A percentile compares a stretch with the other conserved stretches of the same genome.
These are phyloP conservation scores for Aspergillus panamensis DNA, from an alignment of 495 filamentous ascomycete genomes.

Conservation along the genomic window DNA sequence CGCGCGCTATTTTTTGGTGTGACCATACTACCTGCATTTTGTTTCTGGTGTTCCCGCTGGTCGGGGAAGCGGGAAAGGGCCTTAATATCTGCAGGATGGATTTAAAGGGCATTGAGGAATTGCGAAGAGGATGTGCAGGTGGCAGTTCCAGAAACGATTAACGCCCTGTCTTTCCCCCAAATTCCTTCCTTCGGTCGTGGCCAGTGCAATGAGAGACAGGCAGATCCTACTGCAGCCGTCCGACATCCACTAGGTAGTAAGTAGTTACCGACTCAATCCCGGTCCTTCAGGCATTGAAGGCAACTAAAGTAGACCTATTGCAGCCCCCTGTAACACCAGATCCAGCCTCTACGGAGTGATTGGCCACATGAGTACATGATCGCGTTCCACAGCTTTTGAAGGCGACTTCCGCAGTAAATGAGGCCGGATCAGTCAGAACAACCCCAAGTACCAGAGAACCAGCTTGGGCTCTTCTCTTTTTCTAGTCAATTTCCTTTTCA, in stretches of 20 bases:
- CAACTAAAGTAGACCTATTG: slow-evolving; percentile 13
- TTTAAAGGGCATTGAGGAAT: slow-evolving; percentile 12
- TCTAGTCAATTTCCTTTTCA: slow-evolving; percentile 9
- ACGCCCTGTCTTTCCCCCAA: slow-evolving; percentile 6
- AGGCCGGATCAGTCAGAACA: slow-evolving; percentile 19
- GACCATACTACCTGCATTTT: slow-evolving; percentile 18
- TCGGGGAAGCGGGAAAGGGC: slow-evolving; percentile 24
- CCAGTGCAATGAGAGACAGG: slow-evolving; percentile 18
- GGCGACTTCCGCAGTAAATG: slow-evolving; percentile 19
- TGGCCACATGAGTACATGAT: slow-evolving; percentile 18
- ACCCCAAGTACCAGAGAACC: slow-evolving; percentile 12
- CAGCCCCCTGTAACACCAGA: slow-evolving; percentile 23
- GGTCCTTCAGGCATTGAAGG: slow-evolving; percentile 16
- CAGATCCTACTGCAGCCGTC: slow-evolving; percentile 18
- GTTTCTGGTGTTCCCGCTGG: slow-evolving; percentile 25
- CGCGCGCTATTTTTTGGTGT: slow-evolving; percentile 16
- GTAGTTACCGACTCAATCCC: slow-evolving; percentile 13
- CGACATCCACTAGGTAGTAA: slow-evolving; percentile 13
- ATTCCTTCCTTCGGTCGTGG: slow-evolving; percentile 8
- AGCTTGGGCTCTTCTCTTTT: neutral
- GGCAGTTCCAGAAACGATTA: slow-evolving; percentile 18
- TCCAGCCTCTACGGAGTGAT: slow-evolving; percentile 22
- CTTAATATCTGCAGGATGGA: slow-evolving; percentile 24
- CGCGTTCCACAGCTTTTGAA: slow-evolving; percentile 18
- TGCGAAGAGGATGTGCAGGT: slow-evolving; percentile 8